Conservation (phyloP, 345 rosid species). For the Anacardium occidentale region DNA sequence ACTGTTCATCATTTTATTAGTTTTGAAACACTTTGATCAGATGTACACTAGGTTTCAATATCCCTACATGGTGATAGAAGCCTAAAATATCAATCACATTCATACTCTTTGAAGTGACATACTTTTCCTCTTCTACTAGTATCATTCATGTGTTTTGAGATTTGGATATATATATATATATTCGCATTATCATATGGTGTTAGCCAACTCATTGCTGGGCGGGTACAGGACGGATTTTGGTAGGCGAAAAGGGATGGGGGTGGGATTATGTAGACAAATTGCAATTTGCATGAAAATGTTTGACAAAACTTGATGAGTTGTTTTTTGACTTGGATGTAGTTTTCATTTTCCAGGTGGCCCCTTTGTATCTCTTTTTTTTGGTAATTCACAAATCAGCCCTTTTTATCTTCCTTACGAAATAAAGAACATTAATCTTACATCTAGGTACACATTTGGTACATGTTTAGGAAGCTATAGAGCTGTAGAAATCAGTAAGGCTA, state of each 20-base stretch:
- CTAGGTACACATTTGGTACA: too few species aligned
- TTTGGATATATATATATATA: neutral
- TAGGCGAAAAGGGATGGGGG: too few species aligned
- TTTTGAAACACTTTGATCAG: neutral
- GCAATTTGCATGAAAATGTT: neutral
- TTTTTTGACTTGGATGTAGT: neutral
- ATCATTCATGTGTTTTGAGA: neutral
- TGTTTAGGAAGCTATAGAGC: neutral
- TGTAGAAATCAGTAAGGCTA: neutral
- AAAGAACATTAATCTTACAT: neutral
- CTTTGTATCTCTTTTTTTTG: too few species aligned
- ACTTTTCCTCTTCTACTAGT: neutral
- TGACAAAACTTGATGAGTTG: neutral
- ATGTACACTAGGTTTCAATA: neutral
- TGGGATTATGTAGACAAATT: neutral
- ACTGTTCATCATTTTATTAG: too few species aligned
- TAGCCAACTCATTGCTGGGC: neutral
- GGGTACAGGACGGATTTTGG: too few species aligned
- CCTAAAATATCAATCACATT: neutral
- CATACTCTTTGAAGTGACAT: neutral
- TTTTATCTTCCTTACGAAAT: neutral
- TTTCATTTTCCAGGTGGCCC: neutral
- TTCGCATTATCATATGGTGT: neutral
- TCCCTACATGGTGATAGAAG: neutral
- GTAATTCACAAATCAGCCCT: too few species aligned